phyloP scores from a whole-genome alignment of 257 asterid genomes.

The Rhazya stricta region DNA sequence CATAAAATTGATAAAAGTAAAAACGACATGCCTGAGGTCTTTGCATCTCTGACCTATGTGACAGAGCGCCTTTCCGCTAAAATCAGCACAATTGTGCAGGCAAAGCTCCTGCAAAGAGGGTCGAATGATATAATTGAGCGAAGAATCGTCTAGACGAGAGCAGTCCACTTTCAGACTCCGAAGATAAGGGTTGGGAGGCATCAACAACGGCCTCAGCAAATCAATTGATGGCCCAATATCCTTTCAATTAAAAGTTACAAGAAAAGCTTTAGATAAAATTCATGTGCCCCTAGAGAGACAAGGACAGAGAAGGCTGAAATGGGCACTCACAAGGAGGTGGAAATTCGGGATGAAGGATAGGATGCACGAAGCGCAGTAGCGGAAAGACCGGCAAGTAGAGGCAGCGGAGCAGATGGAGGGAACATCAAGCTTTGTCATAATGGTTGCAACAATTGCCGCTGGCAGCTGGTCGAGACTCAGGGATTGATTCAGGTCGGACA shows the following conservation, averaged over 20 bases:
- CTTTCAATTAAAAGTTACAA: constrained; percentile 25
- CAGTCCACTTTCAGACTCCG: constrained; percentile 75
- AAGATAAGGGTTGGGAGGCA: constrained; percentile 50
- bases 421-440: constrained; percentile 80
- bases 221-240: constrained; percentile 70
- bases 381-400: constrained; percentile 74
- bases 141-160: constrained; percentile 77
- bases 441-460: constrained; percentile 64
- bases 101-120: constrained; percentile 69
- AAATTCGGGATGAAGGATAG: constrained; percentile 61
- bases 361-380: constrained; percentile 57
- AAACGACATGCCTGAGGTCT: constrained; percentile 58
- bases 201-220: constrained; percentile 62
- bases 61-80: constrained; percentile 74
- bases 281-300: not conserved
- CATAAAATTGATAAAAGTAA: not conserved
- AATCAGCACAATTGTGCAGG: constrained; percentile 70
- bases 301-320: not conserved
- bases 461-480: constrained; percentile 60
- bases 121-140: constrained; percentile 47
- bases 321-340: constrained; percentile 58
- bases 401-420: constrained; percentile 76
- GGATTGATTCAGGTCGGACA: constrained; percentile 19
- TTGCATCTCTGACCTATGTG: constrained; percentile 61
- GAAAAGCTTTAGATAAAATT: constrained; percentile 5